Base-by-base conservation (phyloP, 306 rosid genomes). In the Medicago lupulina region DNA sequence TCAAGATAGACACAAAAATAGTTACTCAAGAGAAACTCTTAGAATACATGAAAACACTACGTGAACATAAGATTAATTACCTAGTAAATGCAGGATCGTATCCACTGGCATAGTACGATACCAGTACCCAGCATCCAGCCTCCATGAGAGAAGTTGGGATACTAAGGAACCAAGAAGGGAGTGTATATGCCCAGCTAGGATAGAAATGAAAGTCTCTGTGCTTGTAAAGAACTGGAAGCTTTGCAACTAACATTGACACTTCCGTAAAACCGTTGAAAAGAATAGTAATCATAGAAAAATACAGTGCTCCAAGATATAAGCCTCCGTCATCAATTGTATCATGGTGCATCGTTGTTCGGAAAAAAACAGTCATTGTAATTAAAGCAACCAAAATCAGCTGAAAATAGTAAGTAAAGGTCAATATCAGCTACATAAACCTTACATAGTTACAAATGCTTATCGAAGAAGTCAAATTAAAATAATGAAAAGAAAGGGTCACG, bases 251-350 rank as follows among this genome's bases (percentile, higher is more conserved):
- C 99, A 96, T 92, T 49, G 99, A 79, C 73, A 92, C 98, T 86
- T 96, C 99, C 40, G 92, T 96, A 85, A 96, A 96, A 82, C 99
- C 99, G 82, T 96, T 96, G 76, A 96, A 96, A 74, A 96, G 98
- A 83, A 96, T 85, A 59, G 89, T 96, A 75, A 96, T 92, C 89
- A 88, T 96, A 69, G 99, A 96, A 81, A 96, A 96, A 88, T 96
- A 96, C n/a, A 92, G 78, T 75, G 98, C 72, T 61, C 99, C 99
- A 41, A 96, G 99, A 88, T 96, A 92, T 58, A 96, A 15, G 76
- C 91, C 90, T 74, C 93, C 99, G 31, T 87, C 99, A 59, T 92
- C 91, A 82, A 92, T 77, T 79, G 99, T 89, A 83, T 92, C 67
- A 67, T 81, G 97, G 83, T 88, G 87, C 98, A 96, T 86, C 60